Base-by-base conservation (phyloP, 148 eudicot genomes). In the Euryodendron excelsum region DNA sequence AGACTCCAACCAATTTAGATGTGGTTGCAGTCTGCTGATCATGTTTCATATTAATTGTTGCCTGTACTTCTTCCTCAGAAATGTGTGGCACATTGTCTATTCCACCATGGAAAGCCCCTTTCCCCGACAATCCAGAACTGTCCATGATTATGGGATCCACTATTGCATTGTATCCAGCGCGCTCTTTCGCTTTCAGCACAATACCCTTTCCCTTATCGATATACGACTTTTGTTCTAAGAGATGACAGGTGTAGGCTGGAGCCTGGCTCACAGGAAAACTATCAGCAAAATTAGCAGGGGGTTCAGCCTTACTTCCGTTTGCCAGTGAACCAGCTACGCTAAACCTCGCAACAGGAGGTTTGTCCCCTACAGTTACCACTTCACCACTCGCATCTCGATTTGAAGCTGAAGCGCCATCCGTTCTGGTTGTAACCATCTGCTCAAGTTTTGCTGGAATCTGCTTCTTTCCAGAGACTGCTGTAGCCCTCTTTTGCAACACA, bases 401-500 rank as follows among this genome's bases (percentile, higher is more conserved):
- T 45, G 82, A 63, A 39, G 70, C 64, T 75, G 82, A 77, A 81
- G 47, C 62, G 36, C 70, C 82, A 63, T 71, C 82, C 74, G 55
- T 64, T 17, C 60, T 30, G 48, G 72, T 53, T 33, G 71, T 36
- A 17, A 23, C 72, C 48, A 48, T 66, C 59, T 53, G 75, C 47
- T 77, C 80, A 36, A 53, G 39, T 71, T 72, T 77, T 21, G 41
- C 58, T 31, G 73, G 67, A 36, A 37, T 72, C 56, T 75, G 76
- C 56, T 77, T 70, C 60, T 75, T 75, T 41, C 63, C 45, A 71
- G 74, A 62, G 79, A 62, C 77, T 59, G 78, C 66, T n/a, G 76
- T 71, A 77, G 82, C 83, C 79, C 86, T 84, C 80, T 81, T 91
- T 80, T 88, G 93, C 78, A 88, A 74, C 31, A 84, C 82, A 76